Evolutionary conservation across 441 rosid species (phyloP), one percentile per base, ranked within the genome.

Genomic region (Pelargonium australe): DNA sequence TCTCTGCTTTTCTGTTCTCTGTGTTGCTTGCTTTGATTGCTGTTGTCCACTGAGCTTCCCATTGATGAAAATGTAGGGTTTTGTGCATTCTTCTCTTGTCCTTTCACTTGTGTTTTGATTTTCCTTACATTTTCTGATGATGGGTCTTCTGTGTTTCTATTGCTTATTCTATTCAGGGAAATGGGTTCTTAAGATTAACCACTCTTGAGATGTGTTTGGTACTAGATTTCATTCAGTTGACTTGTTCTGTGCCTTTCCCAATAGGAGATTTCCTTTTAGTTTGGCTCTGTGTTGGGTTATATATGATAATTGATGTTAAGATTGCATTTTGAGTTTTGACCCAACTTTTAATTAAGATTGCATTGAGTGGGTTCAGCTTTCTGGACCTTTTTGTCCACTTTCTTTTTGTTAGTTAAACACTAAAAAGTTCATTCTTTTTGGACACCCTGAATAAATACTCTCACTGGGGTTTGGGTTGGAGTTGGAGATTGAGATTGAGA

Each of bases 401-500:
- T 44, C 2, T 44, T 9, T 9, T 44, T 44, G n/a, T n/a, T n/a
- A n/a, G 13, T 51, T 51, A 13, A 53, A 53, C 17, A 14, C 20
- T 53, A 20, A 14, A 53, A 53, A 53, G 60, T 53, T 53, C 60
- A 53, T 13, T 7, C 60, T 53, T 53, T 53, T 14, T 53, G 60
- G 6, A 14, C 23, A 53, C 5, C 20, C 60, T 53, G 20, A 53
- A 53, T 53, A 53, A 53, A 53, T 49, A 3, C 4, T 4, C 55
- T 4, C 0, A 2, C 5, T 49, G 25, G 25, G 25, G 25, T 23
- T 23, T 23, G 25, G 25, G 25, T 23, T 23, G 25, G 55, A 12
- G n/a, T 49, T 49, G 55, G 55, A 13, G 16, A 69, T 65, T 69
- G 44, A 74, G 69, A 20, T 67, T 78, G 71, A 63, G 47, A 67